phyloP scores from a whole-genome alignment of 257 asterid species.

The Cordia subcordata region DNA sequence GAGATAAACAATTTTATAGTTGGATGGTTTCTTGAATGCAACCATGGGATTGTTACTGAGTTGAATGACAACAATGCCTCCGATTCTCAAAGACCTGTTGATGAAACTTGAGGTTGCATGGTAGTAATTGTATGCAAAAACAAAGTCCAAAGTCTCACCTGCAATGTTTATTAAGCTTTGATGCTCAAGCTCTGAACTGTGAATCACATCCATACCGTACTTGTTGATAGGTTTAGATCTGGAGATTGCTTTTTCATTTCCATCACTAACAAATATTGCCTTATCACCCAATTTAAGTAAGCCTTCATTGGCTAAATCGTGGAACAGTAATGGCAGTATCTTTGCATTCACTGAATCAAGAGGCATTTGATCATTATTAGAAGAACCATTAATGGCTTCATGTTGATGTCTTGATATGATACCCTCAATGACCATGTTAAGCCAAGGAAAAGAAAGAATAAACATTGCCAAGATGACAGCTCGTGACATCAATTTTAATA shows the following conservation, averaged over 20 bases:
- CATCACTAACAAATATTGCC: constrained; percentile 15
- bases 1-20: constrained; percentile 22
- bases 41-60: constrained; percentile 5
- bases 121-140: constrained; percentile 8
- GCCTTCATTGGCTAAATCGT: constrained; percentile 43
- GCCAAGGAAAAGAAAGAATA: constrained; percentile 26
- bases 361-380: background rate
- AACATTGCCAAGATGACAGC: constrained; percentile 23
- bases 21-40: constrained; percentile 9
- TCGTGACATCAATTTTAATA: constrained; percentile 22
- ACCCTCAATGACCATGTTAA: constrained; percentile 10
- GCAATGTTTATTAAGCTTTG: background rate
- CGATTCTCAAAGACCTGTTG: constrained; percentile 19
- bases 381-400: background rate
- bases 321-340: constrained; percentile 18
- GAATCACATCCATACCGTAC: constrained; percentile 14
- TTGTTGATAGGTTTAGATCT: background rate
- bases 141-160: constrained; percentile 18
- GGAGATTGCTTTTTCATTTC: background rate
- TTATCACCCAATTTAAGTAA: constrained; percentile 30
- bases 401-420: too few species aligned
- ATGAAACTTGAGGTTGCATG: constrained; percentile 1
- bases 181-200: constrained; percentile 6
- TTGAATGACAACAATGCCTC: constrained; percentile 19
- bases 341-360: constrained; percentile 3